A percentile compares a stretch with the other conserved stretches of the same genome.
These are phyloP conservation scores for Albophoma yamanashiensis DNA, from an alignment of 2,329 filamentous ascomycete species.

Conservation along the genomic window DNA sequence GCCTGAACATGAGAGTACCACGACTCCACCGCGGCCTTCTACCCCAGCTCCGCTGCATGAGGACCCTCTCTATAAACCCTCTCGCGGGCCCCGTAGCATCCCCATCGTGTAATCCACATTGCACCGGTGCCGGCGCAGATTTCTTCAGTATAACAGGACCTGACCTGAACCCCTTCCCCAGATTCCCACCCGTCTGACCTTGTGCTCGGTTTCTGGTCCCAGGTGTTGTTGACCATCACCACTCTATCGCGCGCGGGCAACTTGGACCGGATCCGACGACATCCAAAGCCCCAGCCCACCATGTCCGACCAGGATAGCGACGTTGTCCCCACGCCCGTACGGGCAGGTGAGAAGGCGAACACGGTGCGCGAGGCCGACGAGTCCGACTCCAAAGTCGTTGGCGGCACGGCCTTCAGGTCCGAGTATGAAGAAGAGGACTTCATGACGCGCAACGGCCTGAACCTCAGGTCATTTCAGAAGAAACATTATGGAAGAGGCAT, in stretches of 20 bases:
- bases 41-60: neutral
- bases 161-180: neutral
- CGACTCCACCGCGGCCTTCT: neutral
- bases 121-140: neutral
- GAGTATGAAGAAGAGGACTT: constrained; percentile 17
- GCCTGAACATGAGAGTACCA: neutral
- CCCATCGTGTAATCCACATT: neutral
- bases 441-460: constrained; percentile 24
- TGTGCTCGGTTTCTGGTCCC: neutral
- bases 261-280: neutral
- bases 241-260: neutral
- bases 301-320: neutral
- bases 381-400: constrained; percentile 3
- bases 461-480: constrained; percentile 22
- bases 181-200: neutral
- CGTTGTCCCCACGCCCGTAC: neutral
- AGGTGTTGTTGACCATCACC: neutral
- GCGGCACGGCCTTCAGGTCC: constrained; percentile 2
- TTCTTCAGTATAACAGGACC: neutral
- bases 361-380: neutral
- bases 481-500: constrained; percentile 18
- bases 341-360: constrained; percentile 4
- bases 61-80: neutral
- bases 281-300: neutral
- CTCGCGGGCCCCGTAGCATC: neutral